These are phyloP conservation scores for Leccinum pellstonianum DNA, from an alignment of 768 basidiomycete genomes.

Conservation along the genomic window DNA sequence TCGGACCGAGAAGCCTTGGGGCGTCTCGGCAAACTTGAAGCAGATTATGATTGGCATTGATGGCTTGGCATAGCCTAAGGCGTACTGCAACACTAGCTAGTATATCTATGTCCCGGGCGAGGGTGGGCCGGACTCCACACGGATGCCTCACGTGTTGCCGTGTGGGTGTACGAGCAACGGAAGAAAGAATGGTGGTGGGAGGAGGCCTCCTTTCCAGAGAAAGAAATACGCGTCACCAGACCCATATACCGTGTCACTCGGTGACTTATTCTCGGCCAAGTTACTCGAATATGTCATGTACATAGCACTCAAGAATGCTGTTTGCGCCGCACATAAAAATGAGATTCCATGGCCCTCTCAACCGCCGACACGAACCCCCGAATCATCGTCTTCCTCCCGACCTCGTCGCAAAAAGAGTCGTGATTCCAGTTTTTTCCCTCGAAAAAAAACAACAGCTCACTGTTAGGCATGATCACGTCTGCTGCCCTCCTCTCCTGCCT, in stretches of 20 bases:
- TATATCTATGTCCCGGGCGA: neutral
- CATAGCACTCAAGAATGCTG: neutral
- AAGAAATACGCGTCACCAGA: neutral
- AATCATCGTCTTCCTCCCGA: neutral
- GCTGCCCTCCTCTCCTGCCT: conserved; percentile 4
- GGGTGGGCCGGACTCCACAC: neutral
- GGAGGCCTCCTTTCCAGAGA: neutral
- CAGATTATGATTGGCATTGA: too few relatives aligned
- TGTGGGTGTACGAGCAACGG: neutral
- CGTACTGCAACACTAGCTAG: neutral
- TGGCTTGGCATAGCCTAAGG: too few relatives aligned
- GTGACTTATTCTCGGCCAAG: neutral
- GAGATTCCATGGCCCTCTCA: neutral
- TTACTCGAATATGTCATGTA: neutral
- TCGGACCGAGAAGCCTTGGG: too few relatives aligned
- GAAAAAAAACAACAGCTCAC: neutral
- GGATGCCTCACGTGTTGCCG: neutral
- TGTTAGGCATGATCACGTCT: neutral
- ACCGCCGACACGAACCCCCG: neutral
- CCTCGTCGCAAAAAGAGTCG: neutral
- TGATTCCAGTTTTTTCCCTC: neutral
- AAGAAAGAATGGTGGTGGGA: neutral
- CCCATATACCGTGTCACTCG: neutral
- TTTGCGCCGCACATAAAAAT: neutral
- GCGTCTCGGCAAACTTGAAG: too few relatives aligned